Evolutionary conservation across 2,329 filamentous ascomycete genomes (phyloP).

Genomic region (Alternaria sp.): DNA sequence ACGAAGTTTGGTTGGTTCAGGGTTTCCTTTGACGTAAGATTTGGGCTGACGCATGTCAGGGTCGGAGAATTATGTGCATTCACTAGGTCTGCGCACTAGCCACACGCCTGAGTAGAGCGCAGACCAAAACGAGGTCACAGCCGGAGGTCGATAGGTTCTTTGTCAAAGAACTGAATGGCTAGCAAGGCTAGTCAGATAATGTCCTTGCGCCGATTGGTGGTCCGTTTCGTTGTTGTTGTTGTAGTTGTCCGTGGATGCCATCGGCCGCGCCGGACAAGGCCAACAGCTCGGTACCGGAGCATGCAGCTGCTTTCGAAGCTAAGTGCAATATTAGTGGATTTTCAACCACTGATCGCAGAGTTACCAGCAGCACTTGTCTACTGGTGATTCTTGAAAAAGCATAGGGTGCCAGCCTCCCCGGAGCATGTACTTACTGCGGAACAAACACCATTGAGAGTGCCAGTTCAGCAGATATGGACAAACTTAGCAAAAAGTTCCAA

Average conservation of each 20-base stretch:
- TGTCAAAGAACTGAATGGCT: constrained; percentile 1
- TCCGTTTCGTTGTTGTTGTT: constrained; percentile 17
- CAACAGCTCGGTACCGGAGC: constrained; percentile 42
- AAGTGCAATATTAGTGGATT: constrained; percentile 2
- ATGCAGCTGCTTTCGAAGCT: constrained; percentile 5
- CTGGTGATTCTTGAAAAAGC: neutral
- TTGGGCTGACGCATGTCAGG: constrained; percentile 1
- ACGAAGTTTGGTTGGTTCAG: neutral
- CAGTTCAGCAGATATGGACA: constrained; percentile 4
- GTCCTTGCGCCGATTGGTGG: constrained; percentile 18
- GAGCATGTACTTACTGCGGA: neutral
- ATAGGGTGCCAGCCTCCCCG: neutral
- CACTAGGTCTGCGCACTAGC: neutral
- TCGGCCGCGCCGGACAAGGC: constrained; percentile 46
- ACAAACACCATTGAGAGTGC: neutral
- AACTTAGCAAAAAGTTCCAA: constrained; percentile 1
- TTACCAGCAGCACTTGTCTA: neutral
- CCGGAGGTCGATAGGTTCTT: neutral
- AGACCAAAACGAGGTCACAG: neutral
- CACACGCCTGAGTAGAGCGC: neutral
- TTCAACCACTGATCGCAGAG: neutral
- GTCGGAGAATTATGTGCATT: neutral
- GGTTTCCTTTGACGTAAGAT: constrained; percentile 5
- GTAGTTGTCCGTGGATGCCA: constrained; percentile 30
- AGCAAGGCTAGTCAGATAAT: neutral